Conservation (phyloP, 2,329 filamentous ascomycete species). For the Aspergillus transmontanensis region DNA sequence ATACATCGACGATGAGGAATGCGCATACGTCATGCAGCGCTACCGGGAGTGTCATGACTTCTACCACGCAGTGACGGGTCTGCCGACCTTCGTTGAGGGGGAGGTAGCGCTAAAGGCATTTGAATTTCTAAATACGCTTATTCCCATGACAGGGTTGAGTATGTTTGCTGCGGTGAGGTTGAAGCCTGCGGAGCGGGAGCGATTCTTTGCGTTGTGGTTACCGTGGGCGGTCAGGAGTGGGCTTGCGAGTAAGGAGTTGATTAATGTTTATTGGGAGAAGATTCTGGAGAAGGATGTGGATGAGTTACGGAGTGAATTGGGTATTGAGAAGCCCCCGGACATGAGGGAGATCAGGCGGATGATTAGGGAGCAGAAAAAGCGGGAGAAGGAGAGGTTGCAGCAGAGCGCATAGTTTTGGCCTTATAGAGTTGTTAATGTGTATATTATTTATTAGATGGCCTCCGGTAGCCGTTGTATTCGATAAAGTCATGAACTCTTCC, state of each 20-base stretch:
- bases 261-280: conserved; percentile 99
- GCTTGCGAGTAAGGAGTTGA: conserved; percentile 72
- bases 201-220: conserved; percentile 68
- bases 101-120: conserved; percentile 98
- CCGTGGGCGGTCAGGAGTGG: conserved; percentile 93
- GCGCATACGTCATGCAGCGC: conserved; percentile 97
- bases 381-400: conserved; percentile 56
- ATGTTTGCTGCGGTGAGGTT: conserved; percentile 70
- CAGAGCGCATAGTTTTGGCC: conserved; percentile 15
- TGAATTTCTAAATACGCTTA: conserved; percentile 89
- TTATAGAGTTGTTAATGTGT: conserved; percentile 4
- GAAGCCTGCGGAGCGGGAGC: conserved; percentile 63
- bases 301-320: conserved; percentile 71
- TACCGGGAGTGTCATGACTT: conserved; percentile 98
- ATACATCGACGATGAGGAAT: conserved; percentile 93
- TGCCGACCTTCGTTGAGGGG: conserved; percentile 90
- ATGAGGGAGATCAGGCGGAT: conserved; percentile 74
- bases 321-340: conserved; percentile 87
- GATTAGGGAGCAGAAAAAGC: conserved; percentile 69
- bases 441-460: conserved; percentile 12
- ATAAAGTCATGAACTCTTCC: not conserved
- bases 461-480: not conserved
- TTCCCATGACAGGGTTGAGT: conserved; percentile 93
- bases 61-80: conserved; percentile 89
- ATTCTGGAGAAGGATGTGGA: conserved; percentile 81